These are phyloP conservation scores for Tripterygium wilfordii DNA, from an alignment of 177 flowering plant species.

Conservation along the genomic window DNA sequence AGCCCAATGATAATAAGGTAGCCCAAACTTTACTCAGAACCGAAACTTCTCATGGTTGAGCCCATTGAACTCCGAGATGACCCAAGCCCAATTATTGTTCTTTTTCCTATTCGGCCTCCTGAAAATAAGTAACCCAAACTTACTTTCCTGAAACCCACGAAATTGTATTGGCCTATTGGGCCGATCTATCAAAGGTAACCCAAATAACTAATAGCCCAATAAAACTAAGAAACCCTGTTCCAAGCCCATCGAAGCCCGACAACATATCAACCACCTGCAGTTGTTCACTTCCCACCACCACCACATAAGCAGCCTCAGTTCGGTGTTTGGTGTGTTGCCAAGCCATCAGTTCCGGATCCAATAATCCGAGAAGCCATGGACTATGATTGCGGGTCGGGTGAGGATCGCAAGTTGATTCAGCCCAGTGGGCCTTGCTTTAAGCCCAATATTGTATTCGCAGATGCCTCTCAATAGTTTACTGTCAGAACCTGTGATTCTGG, in stretches of 20 bases:
- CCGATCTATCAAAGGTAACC: background rate
- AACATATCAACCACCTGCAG: constrained; percentile 2
- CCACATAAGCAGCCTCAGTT: background rate
- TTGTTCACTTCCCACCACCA: no score
- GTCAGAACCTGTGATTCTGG: constrained; percentile 38
- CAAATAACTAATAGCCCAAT: background rate
- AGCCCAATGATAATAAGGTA: no score
- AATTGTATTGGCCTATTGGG: background rate
- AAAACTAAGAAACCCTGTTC: background rate
- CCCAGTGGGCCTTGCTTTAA: constrained; percentile 21
- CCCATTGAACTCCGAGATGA: no score
- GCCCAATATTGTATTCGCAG: constrained; percentile 21
- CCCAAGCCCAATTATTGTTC: no score
- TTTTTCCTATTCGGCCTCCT: no score
- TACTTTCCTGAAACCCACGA: constrained; percentile 8
- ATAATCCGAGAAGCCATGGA: constrained; percentile 25
- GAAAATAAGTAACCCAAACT: no score
- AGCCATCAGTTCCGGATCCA: constrained; percentile 29
- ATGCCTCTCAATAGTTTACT: constrained; percentile 27
- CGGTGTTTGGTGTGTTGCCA: constrained; percentile 30
- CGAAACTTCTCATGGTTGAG: no score
- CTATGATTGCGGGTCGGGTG: constrained; percentile 30
- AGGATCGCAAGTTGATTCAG: constrained; percentile 23
- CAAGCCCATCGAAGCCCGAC: constrained; percentile 18
- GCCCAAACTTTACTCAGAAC: no score